These are phyloP conservation scores for Xylariales sp. DNA, from an alignment of 2,329 filamentous ascomycete genomes.

Conservation along the genomic window DNA sequence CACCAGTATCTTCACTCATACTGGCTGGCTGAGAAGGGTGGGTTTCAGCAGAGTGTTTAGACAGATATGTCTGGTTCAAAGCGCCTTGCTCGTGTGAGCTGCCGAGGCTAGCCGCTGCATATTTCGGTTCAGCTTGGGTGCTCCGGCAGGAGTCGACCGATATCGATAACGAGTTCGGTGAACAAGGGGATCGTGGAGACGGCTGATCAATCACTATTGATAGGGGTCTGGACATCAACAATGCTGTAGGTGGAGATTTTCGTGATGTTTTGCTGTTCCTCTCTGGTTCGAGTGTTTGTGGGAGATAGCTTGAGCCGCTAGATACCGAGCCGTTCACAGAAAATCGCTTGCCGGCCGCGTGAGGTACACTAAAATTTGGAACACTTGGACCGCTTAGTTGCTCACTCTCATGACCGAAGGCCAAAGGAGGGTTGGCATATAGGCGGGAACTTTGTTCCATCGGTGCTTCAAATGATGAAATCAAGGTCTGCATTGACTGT, in stretches of 20 bases:
- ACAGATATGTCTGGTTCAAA: not conserved
- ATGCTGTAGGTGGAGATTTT: slow-evolving; percentile 58
- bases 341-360: slow-evolving; percentile 59
- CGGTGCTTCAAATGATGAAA: slow-evolving; percentile 57
- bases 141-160: slow-evolving; percentile 21
- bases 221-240: slow-evolving; percentile 62
- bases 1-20: not conserved
- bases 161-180: slow-evolving; percentile 35
- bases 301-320: slow-evolving; percentile 36
- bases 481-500: slow-evolving; percentile 62
- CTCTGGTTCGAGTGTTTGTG: slow-evolving; percentile 43
- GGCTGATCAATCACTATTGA: slow-evolving; percentile 67
- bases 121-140: slow-evolving; percentile 25
- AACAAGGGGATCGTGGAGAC: slow-evolving; percentile 54
- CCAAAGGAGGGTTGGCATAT: slow-evolving; percentile 42
- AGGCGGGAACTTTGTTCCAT: slow-evolving; percentile 46
- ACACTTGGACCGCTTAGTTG: slow-evolving; percentile 48
- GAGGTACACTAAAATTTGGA: slow-evolving; percentile 66
- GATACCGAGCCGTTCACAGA: slow-evolving; percentile 51
- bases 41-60: not conserved
- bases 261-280: slow-evolving; percentile 45
- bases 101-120: slow-evolving; percentile 10
- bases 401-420: slow-evolving; percentile 43
- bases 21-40: slow-evolving; percentile 7
- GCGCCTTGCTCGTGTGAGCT: slow-evolving; percentile 26